Percentiles rank a stretch among this genome's conserved stretches.
These are phyloP conservation scores for Beauveria asiatica DNA, from an alignment of 2,329 filamentous ascomycete species.

Conservation along the genomic window DNA sequence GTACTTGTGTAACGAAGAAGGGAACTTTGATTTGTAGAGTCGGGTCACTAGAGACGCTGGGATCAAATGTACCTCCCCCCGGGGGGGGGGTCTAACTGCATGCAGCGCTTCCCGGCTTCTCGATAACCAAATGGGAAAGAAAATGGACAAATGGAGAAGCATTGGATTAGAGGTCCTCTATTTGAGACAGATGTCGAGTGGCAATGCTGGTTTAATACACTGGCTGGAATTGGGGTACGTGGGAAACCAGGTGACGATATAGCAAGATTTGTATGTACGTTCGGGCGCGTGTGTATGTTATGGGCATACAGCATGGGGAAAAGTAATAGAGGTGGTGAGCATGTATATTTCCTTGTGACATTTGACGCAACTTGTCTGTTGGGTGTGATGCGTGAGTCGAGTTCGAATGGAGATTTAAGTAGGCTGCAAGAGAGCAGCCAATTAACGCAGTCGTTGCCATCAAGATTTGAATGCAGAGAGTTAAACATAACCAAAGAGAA, in stretches of 20 bases:
- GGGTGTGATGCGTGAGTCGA: no score
- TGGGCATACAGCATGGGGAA: background rate
- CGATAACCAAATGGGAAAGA: background rate
- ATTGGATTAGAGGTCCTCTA: background rate
- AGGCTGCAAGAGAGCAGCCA: no score
- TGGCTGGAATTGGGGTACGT: background rate
- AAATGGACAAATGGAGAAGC: background rate
- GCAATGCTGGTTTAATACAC: background rate
- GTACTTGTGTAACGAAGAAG: background rate
- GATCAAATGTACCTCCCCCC: constrained; percentile 1
- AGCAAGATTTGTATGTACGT: background rate
- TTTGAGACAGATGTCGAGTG: background rate
- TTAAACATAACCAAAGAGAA: background rate
- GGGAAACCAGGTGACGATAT: background rate
- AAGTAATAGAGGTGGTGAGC: background rate
- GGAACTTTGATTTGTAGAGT: background rate
- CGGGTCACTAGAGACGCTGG: background rate
- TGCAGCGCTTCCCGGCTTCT: constrained; percentile 1
- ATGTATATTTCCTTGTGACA: background rate
- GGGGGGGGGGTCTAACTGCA: background rate
- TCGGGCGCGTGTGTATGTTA: background rate
- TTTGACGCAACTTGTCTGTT: no score
- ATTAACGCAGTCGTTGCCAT: no score
- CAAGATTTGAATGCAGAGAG: no score
- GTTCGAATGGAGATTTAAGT: no score